phyloP scores from a whole-genome alignment of 2,329 filamentous ascomycete species.

The Fusarium pininemorale region DNA sequence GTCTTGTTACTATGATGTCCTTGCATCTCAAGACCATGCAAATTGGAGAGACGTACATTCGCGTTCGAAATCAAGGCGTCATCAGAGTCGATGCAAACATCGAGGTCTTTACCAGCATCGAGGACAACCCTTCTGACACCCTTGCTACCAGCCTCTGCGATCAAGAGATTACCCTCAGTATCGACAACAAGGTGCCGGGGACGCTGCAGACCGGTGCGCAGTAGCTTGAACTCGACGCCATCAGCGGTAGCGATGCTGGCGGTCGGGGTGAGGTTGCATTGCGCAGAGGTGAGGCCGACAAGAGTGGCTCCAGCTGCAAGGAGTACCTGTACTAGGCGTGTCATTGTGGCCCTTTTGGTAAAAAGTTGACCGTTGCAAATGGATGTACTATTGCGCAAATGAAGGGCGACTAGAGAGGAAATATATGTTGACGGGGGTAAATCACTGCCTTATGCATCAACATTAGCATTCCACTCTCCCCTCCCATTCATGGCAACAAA shows the following conservation, averaged over 20 bases:
- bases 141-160: background rate
- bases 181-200: constrained; percentile 8
- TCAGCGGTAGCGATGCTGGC: background rate
- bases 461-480: background rate
- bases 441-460: background rate
- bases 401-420: no score
- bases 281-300: background rate
- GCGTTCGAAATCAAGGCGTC: background rate
- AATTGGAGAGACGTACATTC: background rate
- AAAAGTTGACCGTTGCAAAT: accelerated
- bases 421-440: background rate
- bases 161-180: background rate
- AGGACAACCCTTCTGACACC: constrained; percentile 7
- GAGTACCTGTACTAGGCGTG: background rate
- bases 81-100: constrained; percentile 11
- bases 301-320: background rate
- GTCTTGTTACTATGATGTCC: background rate
- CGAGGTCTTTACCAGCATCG: background rate
- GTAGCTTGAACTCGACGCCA: background rate
- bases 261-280: background rate
- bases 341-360: background rate
- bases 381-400: no score
- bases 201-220: background rate
- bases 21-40: accelerated
- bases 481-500: background rate